Percentiles rank a stretch among this genome's conserved stretches.
These are phyloP conservation scores for Fonsecaea monophora DNA, from an alignment of 2,329 filamentous ascomycete species.

Conservation along the genomic window DNA sequence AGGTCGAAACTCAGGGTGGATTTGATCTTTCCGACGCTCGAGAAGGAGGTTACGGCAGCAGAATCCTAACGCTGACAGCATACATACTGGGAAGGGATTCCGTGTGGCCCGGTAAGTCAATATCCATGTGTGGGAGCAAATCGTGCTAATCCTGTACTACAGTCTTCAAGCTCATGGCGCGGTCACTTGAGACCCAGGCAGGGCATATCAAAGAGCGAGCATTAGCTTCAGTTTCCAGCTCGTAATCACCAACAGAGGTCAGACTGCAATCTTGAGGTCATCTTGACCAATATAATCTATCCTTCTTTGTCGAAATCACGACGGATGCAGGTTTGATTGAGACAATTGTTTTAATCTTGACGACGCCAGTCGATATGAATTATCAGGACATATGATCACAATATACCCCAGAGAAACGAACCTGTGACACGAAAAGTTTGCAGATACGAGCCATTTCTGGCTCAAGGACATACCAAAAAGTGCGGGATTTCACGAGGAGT, in stretches of 20 bases:
- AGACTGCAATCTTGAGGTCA: not conserved
- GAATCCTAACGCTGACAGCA: conserved; percentile 81
- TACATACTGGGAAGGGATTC: conserved; percentile 87
- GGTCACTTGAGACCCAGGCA: conserved; percentile 69
- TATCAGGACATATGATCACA: conserved; percentile 33
- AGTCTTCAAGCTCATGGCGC: conserved; percentile 74
- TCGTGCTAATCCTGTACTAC: conserved; percentile 17
- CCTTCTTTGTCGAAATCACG: conserved; percentile 6
- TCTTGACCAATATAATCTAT: not conserved
- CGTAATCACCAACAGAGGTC: conserved; percentile 23
- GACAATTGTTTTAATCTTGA: conserved; percentile 17
- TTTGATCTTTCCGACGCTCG: conserved; percentile 41
- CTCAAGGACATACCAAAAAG: conserved; percentile 25
- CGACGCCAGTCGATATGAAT: conserved; percentile 31
- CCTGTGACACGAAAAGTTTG: conserved; percentile 21
- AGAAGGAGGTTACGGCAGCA: conserved; percentile 80
- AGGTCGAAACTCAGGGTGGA: conserved; percentile 52
- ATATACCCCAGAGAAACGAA: conserved; percentile 33
- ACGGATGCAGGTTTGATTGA: conserved; percentile 3
- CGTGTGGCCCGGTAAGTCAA: conserved; percentile 83
- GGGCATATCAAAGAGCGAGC: conserved; percentile 68
- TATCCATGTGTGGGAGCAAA: not conserved
- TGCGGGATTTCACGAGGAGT: conserved; percentile 19
- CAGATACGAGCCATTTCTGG: conserved; percentile 1
- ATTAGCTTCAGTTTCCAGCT: conserved; percentile 51